A percentile compares a stretch with the other conserved stretches of the same genome.
These are phyloP conservation scores for Fraxinus velutina DNA, from an alignment of 305 asterid genomes.

Conservation along the genomic window DNA sequence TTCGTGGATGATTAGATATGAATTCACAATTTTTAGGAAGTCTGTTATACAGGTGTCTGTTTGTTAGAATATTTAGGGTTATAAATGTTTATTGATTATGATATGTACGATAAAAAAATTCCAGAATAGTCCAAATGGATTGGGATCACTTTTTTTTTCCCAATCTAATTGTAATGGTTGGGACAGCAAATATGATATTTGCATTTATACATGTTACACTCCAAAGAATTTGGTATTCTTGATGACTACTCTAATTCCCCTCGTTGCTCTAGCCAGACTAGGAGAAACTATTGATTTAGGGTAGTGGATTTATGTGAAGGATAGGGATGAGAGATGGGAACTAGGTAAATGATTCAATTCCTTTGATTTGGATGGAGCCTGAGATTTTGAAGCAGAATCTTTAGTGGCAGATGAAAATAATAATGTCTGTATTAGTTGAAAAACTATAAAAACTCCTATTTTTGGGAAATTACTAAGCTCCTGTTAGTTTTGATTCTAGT, in stretches of 20 bases:
- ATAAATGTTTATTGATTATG: neutral
- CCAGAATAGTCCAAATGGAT: neutral
- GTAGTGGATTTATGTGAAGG: neutral
- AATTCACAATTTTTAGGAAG: neutral
- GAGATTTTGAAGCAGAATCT: neutral
- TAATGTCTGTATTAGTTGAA: neutral
- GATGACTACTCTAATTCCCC: neutral
- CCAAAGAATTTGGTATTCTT: neutral
- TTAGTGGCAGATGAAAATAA: neutral
- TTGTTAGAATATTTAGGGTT: neutral
- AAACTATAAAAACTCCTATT: neutral
- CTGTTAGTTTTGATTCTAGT: neutral
- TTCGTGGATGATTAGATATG: neutral
- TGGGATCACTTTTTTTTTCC: neutral
- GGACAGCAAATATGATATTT: neutral
- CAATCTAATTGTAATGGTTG: neutral
- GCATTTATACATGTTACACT: neutral
- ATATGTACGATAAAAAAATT: neutral
- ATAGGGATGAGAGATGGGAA: neutral
- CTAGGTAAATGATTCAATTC: neutral
- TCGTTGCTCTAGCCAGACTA: neutral
- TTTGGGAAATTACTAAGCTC: neutral
- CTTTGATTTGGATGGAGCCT: neutral
- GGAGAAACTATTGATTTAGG: neutral
- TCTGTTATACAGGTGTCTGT: neutral